Evolutionary conservation across 495 filamentous ascomycete species (phyloP).

Genomic region (Penicillium psychrofluorescens): DNA sequence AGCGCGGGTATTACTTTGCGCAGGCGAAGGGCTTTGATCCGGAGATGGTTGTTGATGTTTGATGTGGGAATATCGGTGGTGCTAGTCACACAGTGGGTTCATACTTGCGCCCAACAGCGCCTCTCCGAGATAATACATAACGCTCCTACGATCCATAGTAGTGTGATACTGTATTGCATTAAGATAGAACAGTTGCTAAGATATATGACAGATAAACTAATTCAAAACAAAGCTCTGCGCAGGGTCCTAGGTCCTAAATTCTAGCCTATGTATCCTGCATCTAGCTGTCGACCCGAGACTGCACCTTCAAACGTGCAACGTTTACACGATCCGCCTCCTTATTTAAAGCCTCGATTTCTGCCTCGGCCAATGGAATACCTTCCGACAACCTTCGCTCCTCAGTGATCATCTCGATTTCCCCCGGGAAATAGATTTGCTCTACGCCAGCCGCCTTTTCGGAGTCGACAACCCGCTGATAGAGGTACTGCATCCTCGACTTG

Average conservation of each 20-base stretch:
- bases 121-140: too few species aligned
- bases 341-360: slow-evolving; percentile 61
- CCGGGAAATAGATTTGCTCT: slow-evolving; percentile 72
- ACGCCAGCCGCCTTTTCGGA: slow-evolving; percentile 61
- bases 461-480: slow-evolving; percentile 57
- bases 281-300: neutral
- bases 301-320: slow-evolving; percentile 19
- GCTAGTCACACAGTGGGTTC: too few species aligned
- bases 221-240: too few species aligned
- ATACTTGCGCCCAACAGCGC: too few species aligned
- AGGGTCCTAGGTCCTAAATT: too few species aligned
- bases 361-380: slow-evolving; percentile 60
- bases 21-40: slow-evolving; percentile 21
- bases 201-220: too few species aligned
- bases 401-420: slow-evolving; percentile 64
- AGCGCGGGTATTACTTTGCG: slow-evolving; percentile 31
- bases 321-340: slow-evolving; percentile 55
- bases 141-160: too few species aligned
- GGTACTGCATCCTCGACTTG: slow-evolving; percentile 58
- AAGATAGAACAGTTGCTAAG: too few species aligned
- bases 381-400: slow-evolving; percentile 45
- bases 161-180: too few species aligned
- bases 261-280: too few species aligned
- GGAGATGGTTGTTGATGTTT: slow-evolving; percentile 13
- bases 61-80: neutral